These are phyloP conservation scores for Parathielavia appendiculata DNA, from an alignment of 495 filamentous ascomycete genomes.

Conservation along the genomic window DNA sequence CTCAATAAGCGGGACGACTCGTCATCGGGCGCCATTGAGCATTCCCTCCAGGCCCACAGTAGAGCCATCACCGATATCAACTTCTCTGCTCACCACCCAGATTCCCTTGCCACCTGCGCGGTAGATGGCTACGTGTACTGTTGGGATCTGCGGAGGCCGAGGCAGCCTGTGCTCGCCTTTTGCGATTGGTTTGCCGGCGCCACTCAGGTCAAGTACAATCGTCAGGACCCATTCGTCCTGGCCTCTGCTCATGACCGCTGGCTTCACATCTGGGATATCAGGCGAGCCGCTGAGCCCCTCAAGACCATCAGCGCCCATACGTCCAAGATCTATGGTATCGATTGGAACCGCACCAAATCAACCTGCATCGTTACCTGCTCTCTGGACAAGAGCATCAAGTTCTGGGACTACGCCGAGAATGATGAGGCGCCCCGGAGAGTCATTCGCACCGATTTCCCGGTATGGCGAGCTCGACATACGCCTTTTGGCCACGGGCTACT, in stretches of 20 bases:
- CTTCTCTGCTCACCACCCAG: constrained; percentile 88
- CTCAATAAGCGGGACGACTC: constrained; percentile 67
- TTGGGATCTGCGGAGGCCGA: constrained; percentile 79
- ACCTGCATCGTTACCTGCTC: constrained; percentile 80
- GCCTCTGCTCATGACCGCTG: constrained; percentile 87
- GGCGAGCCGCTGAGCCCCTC: constrained; percentile 72
- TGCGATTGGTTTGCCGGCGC: constrained; percentile 94
- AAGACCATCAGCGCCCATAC: constrained; percentile 80
- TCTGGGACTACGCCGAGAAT: constrained; percentile 75
- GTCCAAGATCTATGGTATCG: constrained; percentile 95
- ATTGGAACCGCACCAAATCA: constrained; percentile 78
- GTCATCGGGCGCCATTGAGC: constrained; percentile 69
- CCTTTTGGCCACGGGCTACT: constrained; percentile 84
- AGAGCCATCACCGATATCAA: constrained; percentile 96
- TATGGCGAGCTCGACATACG: constrained; percentile 90
- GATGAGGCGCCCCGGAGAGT: constrained; percentile 63
- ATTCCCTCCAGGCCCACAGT: constrained; percentile 83
- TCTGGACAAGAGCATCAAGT: constrained; percentile 85
- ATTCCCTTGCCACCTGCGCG: constrained; percentile 82
- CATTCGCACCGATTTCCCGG: constrained; percentile 76
- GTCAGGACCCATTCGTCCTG: constrained; percentile 76
- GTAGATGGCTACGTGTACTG: constrained; percentile 92
- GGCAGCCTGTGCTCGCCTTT: constrained; percentile 72
- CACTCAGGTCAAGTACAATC: constrained; percentile 93
- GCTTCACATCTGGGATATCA: constrained; percentile 85